These are phyloP conservation scores for Fusarium tupiense DNA, from an alignment of 2,329 filamentous ascomycete genomes.

Conservation along the genomic window DNA sequence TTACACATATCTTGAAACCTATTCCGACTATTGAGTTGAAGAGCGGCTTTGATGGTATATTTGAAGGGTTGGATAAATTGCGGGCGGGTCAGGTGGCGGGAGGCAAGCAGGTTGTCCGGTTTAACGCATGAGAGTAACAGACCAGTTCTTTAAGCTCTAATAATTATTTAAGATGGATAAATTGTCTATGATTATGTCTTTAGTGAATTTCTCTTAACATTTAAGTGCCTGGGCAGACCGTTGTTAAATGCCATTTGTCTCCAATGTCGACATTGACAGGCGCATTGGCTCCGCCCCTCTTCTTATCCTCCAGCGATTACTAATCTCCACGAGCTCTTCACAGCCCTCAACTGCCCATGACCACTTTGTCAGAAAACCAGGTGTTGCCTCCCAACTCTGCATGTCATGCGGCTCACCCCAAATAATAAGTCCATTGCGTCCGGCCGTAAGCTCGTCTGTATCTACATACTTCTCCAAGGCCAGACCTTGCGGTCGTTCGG, in stretches of 20 bases:
- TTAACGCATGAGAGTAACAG: fast-evolving
- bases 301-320: neutral
- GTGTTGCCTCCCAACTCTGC: neutral
- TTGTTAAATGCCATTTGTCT: fast-evolving
- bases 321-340: neutral
- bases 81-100: neutral
- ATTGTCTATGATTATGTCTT: fast-evolving
- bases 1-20: neutral
- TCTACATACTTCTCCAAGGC: neutral
- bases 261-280: fast-evolving
- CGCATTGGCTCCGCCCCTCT: conserved; percentile 43
- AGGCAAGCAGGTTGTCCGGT: neutral
- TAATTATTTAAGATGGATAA: neutral
- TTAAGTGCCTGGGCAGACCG: fast-evolving
- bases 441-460: neutral
- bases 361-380: neutral
- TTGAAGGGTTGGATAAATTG: neutral
- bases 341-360: neutral
- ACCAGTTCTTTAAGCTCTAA: neutral
- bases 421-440: neutral
- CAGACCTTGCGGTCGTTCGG: fast-evolving
- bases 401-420: neutral
- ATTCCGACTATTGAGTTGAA: neutral
- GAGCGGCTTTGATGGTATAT: neutral
- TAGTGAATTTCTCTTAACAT: fast-evolving